Evolutionary conservation across 306 rosid genomes (phyloP), one percentile per base, ranked within the genome.

Genomic region (Citrullus colocynthis): DNA sequence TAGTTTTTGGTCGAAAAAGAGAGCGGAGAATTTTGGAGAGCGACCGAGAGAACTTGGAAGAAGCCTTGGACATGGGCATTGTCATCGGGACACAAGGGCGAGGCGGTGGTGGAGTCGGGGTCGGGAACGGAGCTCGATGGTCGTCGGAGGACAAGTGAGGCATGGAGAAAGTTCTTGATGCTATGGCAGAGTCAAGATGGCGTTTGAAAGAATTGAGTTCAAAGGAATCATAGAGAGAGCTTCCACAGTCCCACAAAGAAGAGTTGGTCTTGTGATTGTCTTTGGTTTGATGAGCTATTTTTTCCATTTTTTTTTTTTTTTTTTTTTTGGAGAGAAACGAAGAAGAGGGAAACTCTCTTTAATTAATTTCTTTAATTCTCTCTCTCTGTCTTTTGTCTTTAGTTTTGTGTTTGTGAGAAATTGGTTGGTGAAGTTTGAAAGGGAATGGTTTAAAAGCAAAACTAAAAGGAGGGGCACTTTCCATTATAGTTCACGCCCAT

Each of bases 11-110:
- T 81, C 86, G 85, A 86, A 94, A 94, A 66, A 94, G 75, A 3
- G 91, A 87, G 16, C 98, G 89, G 61, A 94, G 81, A 5, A 94
- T 66, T n/a, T 82, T 94, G 24, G 82, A 85, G n/a, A 94, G 73
- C 9, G 97, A 87, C 11, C 91, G 93, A 37, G 95, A 87, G 52
- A 93, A 56, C 77, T 85, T 93, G 45, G 84, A 90, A 8, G 88
- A 65, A 66, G 86, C 87, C 18, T 82, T 88, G 11, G 85, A 48
- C 21, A 61, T 30, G 2, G 20, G 17, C 5, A 58, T 32, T 24
- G n/a, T 13, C 5, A 71, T 36, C 12, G 3, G 74, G 0, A 34
- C 70, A 9, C 67, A 36, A 17, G 45, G 45, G 6, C 6, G 70
- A 2, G 61, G 49, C 15, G 78, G 65, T 13, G 76, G 63, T 0